Conservation (phyloP, 2,329 filamentous ascomycete genomes). For the Stachybotrys chlorohalonatus region DNA sequence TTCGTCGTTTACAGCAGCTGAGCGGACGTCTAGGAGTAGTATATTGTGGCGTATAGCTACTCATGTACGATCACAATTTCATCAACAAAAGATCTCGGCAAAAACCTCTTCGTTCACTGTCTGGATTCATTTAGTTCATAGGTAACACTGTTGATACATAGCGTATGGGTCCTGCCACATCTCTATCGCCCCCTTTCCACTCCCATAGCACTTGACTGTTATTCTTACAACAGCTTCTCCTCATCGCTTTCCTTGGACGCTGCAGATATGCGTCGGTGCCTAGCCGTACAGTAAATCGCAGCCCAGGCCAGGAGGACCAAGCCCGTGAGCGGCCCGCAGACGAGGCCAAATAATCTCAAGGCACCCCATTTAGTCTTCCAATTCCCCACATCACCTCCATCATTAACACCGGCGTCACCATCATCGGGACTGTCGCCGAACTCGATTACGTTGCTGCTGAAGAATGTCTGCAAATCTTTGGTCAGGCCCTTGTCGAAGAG, state of each 20-base stretch:
- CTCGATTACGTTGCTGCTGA: conserved; percentile 13
- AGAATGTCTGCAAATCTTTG: conserved; percentile 12
- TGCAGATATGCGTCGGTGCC: not conserved
- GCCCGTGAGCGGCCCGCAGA: not conserved
- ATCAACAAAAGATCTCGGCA: no score
- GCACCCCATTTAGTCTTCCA: not conserved
- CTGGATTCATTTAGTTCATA: no score
- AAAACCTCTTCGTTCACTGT: no score
- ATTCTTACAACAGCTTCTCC: not conserved
- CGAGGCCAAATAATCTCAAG: not conserved
- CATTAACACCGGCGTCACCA: not conserved
- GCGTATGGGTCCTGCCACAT: no score
- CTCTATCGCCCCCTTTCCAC: no score
- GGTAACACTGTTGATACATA: no score
- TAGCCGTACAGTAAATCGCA: not conserved
- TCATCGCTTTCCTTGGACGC: not conserved
- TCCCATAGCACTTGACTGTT: no score
- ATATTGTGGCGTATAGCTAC: no score
- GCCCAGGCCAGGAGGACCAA: not conserved
- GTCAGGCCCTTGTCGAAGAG: conserved; percentile 7
- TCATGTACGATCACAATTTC: no score
- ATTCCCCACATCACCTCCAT: not conserved
- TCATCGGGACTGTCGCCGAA: not conserved
- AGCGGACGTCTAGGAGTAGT: no score
- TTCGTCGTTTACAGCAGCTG: no score